Conservation (phyloP, 495 filamentous ascomycete genomes). For the Penicillium canescens region DNA sequence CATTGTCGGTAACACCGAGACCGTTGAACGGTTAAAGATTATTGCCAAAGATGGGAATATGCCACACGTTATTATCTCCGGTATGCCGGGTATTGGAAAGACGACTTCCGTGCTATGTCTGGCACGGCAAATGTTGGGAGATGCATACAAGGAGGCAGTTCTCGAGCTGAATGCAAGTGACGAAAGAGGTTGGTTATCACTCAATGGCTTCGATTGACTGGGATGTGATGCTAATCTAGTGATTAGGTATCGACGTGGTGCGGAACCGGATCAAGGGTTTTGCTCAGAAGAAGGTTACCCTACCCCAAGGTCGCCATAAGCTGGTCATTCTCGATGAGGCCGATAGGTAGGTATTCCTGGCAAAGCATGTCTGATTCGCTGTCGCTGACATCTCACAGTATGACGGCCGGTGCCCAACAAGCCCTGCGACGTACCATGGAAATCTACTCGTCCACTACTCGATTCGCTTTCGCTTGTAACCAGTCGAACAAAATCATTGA, state of each 20-base stretch:
- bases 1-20: constrained; percentile 96
- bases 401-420: constrained; percentile 96
- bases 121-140: constrained; percentile 86
- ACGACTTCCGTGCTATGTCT: constrained; percentile 95
- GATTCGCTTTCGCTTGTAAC: constrained; percentile 98
- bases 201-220: background rate
- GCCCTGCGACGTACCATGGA: constrained; percentile 97
- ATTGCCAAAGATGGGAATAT: constrained; percentile 99
- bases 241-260: constrained; percentile 88
- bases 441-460: constrained; percentile 94
- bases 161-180: constrained; percentile 95
- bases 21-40: constrained; percentile 95
- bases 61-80: constrained; percentile 98
- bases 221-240: constrained; percentile 8
- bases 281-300: constrained; percentile 97
- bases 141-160: constrained; percentile 96
- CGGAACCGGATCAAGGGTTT: constrained; percentile 99
- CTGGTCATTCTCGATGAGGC: constrained; percentile 97
- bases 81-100: constrained; percentile 99
- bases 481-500: constrained; percentile 99
- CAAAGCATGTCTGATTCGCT: background rate
- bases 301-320: constrained; percentile 90
- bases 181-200: constrained; percentile 66
- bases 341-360: constrained; percentile 58
- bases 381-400: constrained; percentile 44